Evolutionary conservation across 257 asterid genomes (phyloP).

Genomic region (Echium plantagineum): DNA sequence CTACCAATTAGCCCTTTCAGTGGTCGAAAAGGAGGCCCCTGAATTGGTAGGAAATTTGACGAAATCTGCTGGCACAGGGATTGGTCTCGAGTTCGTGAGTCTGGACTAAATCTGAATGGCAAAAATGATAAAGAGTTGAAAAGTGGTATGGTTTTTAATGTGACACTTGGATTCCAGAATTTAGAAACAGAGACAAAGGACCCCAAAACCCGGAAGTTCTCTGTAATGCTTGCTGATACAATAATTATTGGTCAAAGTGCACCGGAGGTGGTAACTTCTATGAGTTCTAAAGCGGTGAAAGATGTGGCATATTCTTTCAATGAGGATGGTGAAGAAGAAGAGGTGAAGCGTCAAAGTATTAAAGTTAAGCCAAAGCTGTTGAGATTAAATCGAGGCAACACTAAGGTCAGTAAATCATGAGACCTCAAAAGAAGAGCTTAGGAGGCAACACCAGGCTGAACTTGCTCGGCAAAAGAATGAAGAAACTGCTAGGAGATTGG

Average conservation of each 20-base stretch:
- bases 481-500: constrained; percentile 21
- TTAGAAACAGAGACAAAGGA: constrained; percentile 20
- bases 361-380: constrained; percentile 10
- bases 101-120: constrained; percentile 18
- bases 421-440: constrained; percentile 21
- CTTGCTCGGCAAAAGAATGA: constrained; percentile 24
- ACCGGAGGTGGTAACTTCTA: constrained; percentile 18
- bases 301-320: constrained; percentile 25
- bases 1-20: constrained; percentile 15
- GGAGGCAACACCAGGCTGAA: constrained; percentile 27
- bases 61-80: constrained; percentile 24
- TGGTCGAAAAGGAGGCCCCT: constrained; percentile 26
- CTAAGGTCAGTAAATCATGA: constrained; percentile 25
- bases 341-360: constrained; percentile 10
- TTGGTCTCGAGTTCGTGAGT: constrained; percentile 26
- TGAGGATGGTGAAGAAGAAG: constrained; percentile 21
- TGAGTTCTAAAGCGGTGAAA: constrained; percentile 23
- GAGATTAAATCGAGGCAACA: constrained; percentile 19
- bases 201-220: constrained; percentile 16
- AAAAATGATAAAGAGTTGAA: constrained; percentile 18
- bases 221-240: constrained; percentile 22
- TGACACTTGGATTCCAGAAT: constrained; percentile 21
- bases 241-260: constrained; percentile 18
- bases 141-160: constrained; percentile 24
- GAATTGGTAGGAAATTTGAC: constrained; percentile 17